phyloP scores from a whole-genome alignment of 1,139 yeast species.

The Candida tropicalis region DNA sequence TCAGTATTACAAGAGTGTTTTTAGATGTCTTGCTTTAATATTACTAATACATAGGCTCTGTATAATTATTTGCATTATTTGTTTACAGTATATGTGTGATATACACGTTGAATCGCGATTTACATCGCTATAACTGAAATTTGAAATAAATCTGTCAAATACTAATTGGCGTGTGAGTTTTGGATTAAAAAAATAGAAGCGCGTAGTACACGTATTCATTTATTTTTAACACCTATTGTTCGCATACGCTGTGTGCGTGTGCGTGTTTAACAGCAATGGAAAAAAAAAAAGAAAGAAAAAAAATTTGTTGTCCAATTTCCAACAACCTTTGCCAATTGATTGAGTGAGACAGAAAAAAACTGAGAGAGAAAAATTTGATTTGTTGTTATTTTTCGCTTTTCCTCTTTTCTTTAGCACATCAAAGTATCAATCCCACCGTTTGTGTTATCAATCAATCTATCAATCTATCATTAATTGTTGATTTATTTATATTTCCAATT shows the following conservation, averaged over 20 bases:
- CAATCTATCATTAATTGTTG: constrained; percentile 5
- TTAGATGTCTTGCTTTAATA: not conserved
- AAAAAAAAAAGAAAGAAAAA: constrained; percentile 3
- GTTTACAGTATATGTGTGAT: too few species aligned
- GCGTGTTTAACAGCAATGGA: not conserved
- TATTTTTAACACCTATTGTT: not conserved
- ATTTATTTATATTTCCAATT: not conserved
- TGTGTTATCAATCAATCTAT: constrained; percentile 10
- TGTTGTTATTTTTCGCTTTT: constrained; percentile 17
- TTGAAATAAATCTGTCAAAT: not conserved
- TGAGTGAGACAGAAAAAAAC: constrained; percentile 4
- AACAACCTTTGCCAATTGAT: constrained; percentile 2
- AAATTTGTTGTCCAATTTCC: constrained; percentile 7
- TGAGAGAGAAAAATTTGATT: constrained; percentile 15
- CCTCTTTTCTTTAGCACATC: constrained; percentile 4
- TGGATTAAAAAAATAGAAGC: not conserved
- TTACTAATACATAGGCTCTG: not conserved
- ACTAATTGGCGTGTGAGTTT: constrained; percentile 2
- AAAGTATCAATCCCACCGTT: constrained; percentile 2
- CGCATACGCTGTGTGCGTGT: too few species aligned
- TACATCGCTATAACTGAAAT: too few species aligned
- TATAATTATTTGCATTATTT: not conserved
- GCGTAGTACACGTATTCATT: not conserved
- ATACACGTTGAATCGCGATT: too few species aligned
- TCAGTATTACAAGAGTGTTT: too few species aligned